phyloP scores from a whole-genome alignment of 2,329 filamentous ascomycete species.

The Aureobasidium sp. region DNA sequence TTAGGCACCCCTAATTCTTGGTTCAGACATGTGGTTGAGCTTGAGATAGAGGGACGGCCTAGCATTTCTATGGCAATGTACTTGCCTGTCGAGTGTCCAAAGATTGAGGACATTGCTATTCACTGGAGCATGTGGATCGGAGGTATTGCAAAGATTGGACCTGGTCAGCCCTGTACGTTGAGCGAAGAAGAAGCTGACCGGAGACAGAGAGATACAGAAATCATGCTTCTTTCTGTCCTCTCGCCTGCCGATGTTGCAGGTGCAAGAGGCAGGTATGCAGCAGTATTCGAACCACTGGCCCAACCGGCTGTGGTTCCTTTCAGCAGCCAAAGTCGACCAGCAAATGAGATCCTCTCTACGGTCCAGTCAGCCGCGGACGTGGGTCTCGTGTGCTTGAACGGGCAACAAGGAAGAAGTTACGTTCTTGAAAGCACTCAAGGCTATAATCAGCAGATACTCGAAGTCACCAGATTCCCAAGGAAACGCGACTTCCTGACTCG shows the following conservation, averaged over 20 bases:
- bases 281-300: slow-evolving; percentile 1
- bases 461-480: slow-evolving; percentile 38
- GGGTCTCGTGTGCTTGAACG: slow-evolving; percentile 17
- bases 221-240: neutral
- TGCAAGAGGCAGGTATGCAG: slow-evolving; percentile 3
- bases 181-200: neutral
- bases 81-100: slow-evolving; percentile 15
- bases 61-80: slow-evolving; percentile 16
- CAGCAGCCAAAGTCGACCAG: neutral
- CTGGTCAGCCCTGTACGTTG: neutral
- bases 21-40: neutral
- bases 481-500: slow-evolving; percentile 52
- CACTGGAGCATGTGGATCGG: slow-evolving; percentile 20
- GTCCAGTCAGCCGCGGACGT: neutral
- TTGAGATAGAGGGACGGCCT: neutral
- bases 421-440: slow-evolving; percentile 14
- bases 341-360: neutral
- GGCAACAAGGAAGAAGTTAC: slow-evolving; percentile 15
- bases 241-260: neutral
- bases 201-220: slow-evolving; percentile 2
- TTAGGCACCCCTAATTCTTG: neutral
- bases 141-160: neutral
- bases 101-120: slow-evolving; percentile 15
- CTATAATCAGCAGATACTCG: neutral
- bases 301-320: neutral